Evolutionary conservation across 768 basidiomycete species (phyloP).

Genomic region (Harrya chromipes): DNA sequence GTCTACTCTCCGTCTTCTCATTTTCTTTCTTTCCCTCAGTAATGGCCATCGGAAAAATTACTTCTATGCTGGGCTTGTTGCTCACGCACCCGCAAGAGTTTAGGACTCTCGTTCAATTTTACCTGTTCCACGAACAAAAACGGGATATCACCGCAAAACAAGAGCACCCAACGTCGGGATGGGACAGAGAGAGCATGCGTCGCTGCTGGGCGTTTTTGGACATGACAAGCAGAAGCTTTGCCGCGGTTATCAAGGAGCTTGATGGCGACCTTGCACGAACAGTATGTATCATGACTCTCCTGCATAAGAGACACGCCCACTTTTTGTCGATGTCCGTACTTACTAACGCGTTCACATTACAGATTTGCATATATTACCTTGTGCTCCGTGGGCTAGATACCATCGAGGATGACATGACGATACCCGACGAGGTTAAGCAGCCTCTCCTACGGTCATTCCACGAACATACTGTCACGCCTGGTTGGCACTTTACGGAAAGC

Average conservation of each 20-base stretch:
- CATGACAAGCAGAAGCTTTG: constrained; percentile 83
- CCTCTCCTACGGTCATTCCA: constrained; percentile 83
- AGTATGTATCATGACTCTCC: constrained; percentile 47
- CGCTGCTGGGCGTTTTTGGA: constrained; percentile 90
- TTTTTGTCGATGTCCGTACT: not conserved
- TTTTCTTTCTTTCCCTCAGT: not conserved
- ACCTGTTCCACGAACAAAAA: constrained; percentile 74
- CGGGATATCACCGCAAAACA: constrained; percentile 76
- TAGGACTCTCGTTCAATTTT: constrained; percentile 78
- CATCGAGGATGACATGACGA: constrained; percentile 97
- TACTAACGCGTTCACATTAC: constrained; percentile 2
- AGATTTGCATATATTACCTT: constrained; percentile 96
- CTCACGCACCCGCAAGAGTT: constrained; percentile 84
- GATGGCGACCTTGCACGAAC: constrained; percentile 93
- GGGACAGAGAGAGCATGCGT: constrained; percentile 83
- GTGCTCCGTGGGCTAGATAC: constrained; percentile 95
- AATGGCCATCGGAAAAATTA: constrained; percentile 49
- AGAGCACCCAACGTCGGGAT: constrained; percentile 80
- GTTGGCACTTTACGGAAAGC: constrained; percentile 81
- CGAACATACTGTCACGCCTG: constrained; percentile 70
- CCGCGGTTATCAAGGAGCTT: constrained; percentile 92
- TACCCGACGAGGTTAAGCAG: constrained; percentile 83
- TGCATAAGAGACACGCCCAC: not conserved
- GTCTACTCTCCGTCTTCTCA: not conserved
- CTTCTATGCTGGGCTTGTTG: constrained; percentile 59